Conservation (phyloP, 257 asterid species). For the Petunia axillaris region DNA sequence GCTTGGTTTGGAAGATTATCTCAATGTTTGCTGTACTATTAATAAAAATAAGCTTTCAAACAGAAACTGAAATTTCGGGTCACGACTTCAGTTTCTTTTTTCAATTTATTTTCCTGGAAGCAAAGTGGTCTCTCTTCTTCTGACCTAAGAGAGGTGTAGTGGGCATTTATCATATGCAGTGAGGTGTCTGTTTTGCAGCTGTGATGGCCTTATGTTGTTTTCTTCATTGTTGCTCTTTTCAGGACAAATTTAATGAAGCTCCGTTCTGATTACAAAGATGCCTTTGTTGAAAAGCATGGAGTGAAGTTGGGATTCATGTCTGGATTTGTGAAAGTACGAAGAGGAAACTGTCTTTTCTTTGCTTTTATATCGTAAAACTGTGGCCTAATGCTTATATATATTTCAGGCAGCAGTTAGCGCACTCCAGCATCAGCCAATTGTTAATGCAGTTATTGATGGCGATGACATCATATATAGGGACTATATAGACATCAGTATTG, state of each 20-base stretch:
- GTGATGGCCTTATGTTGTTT: not conserved
- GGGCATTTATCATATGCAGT: not conserved
- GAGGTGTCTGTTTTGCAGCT: constrained; percentile 5
- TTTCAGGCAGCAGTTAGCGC: constrained; percentile 97
- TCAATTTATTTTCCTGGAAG: constrained; percentile 1
- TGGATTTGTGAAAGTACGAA: constrained; percentile 82
- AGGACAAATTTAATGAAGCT: constrained; percentile 99
- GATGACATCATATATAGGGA: constrained; percentile 96
- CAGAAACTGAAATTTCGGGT: not conserved
- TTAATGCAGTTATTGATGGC: constrained; percentile 98
- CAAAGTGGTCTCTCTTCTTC: not conserved
- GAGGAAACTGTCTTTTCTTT: constrained; percentile 44
- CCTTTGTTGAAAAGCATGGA: constrained; percentile 93
- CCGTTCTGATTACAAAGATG: constrained; percentile 93
- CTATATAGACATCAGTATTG: constrained; percentile 91
- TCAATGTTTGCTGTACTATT: not conserved
- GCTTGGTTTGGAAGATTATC: constrained; percentile 6
- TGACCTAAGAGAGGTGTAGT: not conserved
- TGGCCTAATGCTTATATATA: constrained; percentile 13
- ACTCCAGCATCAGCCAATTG: constrained; percentile 86
- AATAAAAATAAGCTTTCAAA: not conserved
- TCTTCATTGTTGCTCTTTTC: constrained; percentile 29
- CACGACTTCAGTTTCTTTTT: not conserved
- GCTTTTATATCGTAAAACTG: not conserved
- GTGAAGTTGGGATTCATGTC: constrained; percentile 97